Conservation (phyloP, 306 rosid species). For the Oxytropis ochrocephala region DNA sequence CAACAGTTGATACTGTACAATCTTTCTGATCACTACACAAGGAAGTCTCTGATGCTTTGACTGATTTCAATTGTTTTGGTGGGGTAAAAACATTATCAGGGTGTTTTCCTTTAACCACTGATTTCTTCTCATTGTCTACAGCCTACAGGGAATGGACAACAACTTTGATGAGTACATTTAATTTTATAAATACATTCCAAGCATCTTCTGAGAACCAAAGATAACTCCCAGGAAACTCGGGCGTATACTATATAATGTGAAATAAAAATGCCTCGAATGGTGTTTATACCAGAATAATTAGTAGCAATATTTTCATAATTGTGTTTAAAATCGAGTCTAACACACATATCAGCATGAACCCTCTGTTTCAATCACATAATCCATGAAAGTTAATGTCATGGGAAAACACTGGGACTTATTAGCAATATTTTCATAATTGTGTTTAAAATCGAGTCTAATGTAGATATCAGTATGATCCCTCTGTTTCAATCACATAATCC, state of each 20-base stretch:
- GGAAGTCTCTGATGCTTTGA: conserved; percentile 42
- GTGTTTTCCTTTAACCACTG: conserved; percentile 48
- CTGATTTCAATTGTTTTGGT: conserved; percentile 46
- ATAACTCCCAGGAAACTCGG: neutral
- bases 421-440: neutral
- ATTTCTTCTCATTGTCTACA: conserved; percentile 42
- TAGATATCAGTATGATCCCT: neutral
- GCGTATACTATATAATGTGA: neutral
- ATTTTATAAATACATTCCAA: neutral
- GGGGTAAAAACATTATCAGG: conserved; percentile 33
- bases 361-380: neutral
- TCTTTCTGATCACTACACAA: conserved; percentile 43
- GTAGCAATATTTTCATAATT: neutral
- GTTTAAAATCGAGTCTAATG: neutral
- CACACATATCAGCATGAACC: neutral
- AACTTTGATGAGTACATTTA: conserved; percentile 1
- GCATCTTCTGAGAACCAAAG: neutral
- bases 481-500: neutral
- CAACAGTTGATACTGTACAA: conserved; percentile 28
- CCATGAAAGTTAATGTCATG: neutral
- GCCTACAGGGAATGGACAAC: conserved; percentile 39
- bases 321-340: neutral
- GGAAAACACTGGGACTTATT: neutral
- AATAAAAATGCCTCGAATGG: neutral
- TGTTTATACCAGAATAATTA: neutral